These are phyloP conservation scores for Triticum dicoccoides DNA, from an alignment of 176 grass and related monocot species.

Conservation along the genomic window DNA sequence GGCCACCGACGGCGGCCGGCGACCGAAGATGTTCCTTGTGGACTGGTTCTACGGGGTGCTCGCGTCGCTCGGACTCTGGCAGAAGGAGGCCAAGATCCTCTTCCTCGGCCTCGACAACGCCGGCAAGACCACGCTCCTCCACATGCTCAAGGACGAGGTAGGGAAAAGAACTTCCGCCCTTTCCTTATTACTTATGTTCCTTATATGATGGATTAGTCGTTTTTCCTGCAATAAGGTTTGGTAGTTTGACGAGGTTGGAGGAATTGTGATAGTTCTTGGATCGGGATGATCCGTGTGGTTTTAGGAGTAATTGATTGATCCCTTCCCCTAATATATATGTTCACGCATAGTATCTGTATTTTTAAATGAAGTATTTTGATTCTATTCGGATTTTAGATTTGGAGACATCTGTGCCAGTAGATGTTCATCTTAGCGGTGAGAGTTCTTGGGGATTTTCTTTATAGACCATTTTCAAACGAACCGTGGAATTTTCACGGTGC, in stretches of 20 bases:
- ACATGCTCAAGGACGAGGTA: constrained; percentile 95
- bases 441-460: background rate
- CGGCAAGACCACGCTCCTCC: constrained; percentile 81
- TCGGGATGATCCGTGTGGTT: background rate
- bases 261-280: constrained; percentile 1
- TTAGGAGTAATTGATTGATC: background rate
- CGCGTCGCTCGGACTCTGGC: constrained; percentile 70
- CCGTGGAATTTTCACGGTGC: background rate
- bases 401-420: background rate
- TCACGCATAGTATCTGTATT: background rate
- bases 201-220: background rate
- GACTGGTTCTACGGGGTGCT: constrained; percentile 87
- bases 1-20: background rate
- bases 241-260: background rate
- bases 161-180: background rate
- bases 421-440: background rate
- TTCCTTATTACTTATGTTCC: background rate
- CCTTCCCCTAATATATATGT: background rate
- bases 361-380: background rate
- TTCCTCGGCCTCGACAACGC: constrained; percentile 86
- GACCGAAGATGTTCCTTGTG: constrained; percentile 60
- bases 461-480: background rate
- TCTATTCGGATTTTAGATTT: background rate
- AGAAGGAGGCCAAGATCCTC: constrained; percentile 92
- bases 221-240: background rate